phyloP scores from a whole-genome alignment of 2,329 filamentous ascomycete genomes.

The Sporothrix brunneoviolacea region DNA sequence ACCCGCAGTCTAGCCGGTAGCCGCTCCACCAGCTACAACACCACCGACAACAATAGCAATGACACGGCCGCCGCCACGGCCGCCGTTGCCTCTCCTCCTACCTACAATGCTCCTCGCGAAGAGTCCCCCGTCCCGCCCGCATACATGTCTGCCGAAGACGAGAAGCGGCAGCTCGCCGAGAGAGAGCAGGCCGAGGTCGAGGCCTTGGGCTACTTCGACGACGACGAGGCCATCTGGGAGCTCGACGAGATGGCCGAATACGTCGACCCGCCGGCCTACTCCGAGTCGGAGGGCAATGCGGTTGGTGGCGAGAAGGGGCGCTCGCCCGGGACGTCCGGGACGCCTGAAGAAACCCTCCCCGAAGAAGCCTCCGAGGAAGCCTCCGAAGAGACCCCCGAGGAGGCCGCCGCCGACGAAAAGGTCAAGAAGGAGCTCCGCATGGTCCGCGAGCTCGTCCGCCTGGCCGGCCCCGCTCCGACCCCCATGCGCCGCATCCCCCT shows the following conservation, averaged over 20 bases:
- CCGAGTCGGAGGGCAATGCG: not conserved
- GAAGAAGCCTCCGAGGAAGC: not conserved
- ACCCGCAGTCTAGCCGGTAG: not conserved
- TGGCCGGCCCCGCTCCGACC: slow-evolving; percentile 19
- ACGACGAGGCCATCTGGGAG: slow-evolving; percentile 22
- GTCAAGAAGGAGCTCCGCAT: slow-evolving; percentile 17
- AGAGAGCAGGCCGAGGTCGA: not conserved
- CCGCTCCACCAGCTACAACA: not conserved
- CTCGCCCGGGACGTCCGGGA: too few relatives aligned
- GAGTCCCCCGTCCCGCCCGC: not conserved
- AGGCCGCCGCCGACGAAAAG: slow-evolving; percentile 15
- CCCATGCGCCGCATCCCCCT: slow-evolving; percentile 20
- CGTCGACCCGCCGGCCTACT: slow-evolving; percentile 15
- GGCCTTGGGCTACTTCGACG: slow-evolving; percentile 6
- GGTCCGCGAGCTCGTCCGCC: slow-evolving; percentile 17
- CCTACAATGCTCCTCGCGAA: not conserved
- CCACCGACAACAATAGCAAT: not conserved
- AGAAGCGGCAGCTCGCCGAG: slow-evolving; percentile 2
- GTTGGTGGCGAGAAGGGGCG: too few relatives aligned
- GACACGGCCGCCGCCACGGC: not conserved
- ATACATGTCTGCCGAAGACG: slow-evolving; percentile 3
- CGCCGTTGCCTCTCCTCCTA: too few relatives aligned
- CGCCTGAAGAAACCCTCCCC: too few relatives aligned
- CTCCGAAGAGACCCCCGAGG: not conserved
- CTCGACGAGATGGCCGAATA: slow-evolving; percentile 22